Evolutionary conservation across 2,329 filamentous ascomycete species (phyloP), one percentile per base, ranked within the genome.

Genomic region (Aureobasidium namibiae): DNA sequence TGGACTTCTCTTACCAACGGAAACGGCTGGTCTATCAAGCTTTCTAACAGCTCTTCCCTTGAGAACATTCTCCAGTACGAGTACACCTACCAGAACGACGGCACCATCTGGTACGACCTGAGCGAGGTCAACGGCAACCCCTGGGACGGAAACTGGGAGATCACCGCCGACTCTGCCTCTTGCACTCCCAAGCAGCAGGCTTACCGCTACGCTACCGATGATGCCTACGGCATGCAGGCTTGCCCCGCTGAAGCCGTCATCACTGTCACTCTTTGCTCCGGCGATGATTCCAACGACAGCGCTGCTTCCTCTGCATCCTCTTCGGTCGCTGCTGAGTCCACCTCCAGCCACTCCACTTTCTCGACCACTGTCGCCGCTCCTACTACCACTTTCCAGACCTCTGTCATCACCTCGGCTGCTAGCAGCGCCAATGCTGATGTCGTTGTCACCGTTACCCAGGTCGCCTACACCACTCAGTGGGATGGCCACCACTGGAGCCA

Each of bases 11-110:
- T 73, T 29, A 60, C 64, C 63, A 71, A 70, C 61, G 61, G 60
- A 56, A 63, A 67, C 45, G 71, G 71, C 36, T 73, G 71, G 71
- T 71, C 70, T 18, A 70, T 73, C 67, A 73, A 73, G 70, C 68
- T 73, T 39, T 69, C 69, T 63, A 68, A 70, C 64, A 61, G 21
- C 34, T 26, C 38, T 49, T 60, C 53, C 61, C 64, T 42, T 57
- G 64, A 60, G 56, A 66, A 69, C 65, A 67, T 72, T 62, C 64
- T 73, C 54, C 71, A 73, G 61, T 73, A 70, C 61, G 71, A 73
- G 65, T 74, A 73, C 64, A 73, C 71, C 45, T 71, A 64, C 64
- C 69, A 71, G 58, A 64, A 68, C 57, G 69, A 70, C 54, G 66
- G 65, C 60, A 70, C 63, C 53, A 70, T 73, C 64, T 73, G 71